Evolutionary conservation across 1,139 yeast genomes (phyloP), one percentile per base, ranked within the genome.

Genomic region (Yamadazyma membranifaciens): DNA sequence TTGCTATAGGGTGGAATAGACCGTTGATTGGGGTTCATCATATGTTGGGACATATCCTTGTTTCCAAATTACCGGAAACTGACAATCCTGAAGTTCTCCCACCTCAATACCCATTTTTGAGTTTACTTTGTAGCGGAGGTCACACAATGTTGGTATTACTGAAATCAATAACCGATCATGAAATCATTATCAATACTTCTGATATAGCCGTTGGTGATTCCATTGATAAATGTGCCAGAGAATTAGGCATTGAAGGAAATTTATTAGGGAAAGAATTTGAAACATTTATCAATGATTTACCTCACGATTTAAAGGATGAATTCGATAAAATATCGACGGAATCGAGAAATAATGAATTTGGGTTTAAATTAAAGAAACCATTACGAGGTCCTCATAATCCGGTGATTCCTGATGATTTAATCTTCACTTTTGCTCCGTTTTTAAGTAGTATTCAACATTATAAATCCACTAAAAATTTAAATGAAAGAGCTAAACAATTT

Each of bases 141-240:
- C 98, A 92, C 55, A 89, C 98, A 0, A 81, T 89, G 81, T 67
- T 91, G 27, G 96, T 92, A 1, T 66, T 79, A 6, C 84, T 91
- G 49, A 65, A 62, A 31, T 66, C 83, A 10, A 52, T 87, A 2
- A 50, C 71, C 0, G 73, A 83, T 2, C 98, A 92, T 62, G 80
- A 79, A 45, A 76, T 92, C 1, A 55, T 94, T 5, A 80, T 85
- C 9, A 76, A 89, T 52, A 86, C 95, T 0, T 65, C 80, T 24
- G 98, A 92, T 56, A 87, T 89, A 22, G 97, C 98, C 0, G 85
- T 86, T 4, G 99, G 98, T 0, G 97, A 92, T 59, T 85, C 96
- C 1, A 63, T 92, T 17, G 99, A 92, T 60, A 91, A 92, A 60
- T 88, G 96, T 60, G 95, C 96, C 0, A 70, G 97, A 43, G 88